Percentiles rank a stretch among this genome's conserved stretches.
Conservation (phyloP, 257 asterid species). For the Solanum sparsipilum region DNA sequence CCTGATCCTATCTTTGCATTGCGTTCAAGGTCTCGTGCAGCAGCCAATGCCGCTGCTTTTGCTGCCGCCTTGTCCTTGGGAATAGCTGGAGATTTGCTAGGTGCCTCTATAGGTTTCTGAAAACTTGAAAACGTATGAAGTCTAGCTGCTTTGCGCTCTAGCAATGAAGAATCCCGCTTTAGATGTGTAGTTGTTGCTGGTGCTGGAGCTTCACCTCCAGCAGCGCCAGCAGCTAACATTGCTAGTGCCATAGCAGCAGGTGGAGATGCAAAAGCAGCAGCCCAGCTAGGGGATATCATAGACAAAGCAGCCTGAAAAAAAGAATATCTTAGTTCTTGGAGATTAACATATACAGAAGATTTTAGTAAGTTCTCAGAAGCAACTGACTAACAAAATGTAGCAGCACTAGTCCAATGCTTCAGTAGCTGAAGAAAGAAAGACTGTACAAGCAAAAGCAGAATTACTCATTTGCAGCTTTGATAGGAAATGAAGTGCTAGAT, state of each 20-base stretch:
- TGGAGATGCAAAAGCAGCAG: slow-evolving; percentile 98
- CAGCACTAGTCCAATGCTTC: background rate
- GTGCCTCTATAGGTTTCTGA: slow-evolving; percentile 76
- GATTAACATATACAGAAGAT: background rate
- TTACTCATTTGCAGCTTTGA: background rate
- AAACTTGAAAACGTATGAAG: slow-evolving; percentile 93
- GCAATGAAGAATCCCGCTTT: slow-evolving; percentile 87
- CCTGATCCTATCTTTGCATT: slow-evolving; percentile 97
- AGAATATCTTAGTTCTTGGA: background rate
- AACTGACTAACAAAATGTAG: background rate
- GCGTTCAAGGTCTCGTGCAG: slow-evolving; percentile 98
- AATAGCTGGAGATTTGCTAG: slow-evolving; percentile 51
- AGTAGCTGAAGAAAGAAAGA: background rate
- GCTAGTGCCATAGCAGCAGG: slow-evolving; percentile 98
- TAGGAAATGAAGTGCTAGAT: background rate
- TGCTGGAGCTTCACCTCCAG: slow-evolving; percentile 74
- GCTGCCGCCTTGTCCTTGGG: slow-evolving; percentile 98
- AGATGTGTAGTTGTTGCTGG: slow-evolving; percentile 60
- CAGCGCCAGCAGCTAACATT: slow-evolving; percentile 99
- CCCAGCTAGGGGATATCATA: slow-evolving; percentile 97
- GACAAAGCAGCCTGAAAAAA: slow-evolving; percentile 81
- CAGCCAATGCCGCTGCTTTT: slow-evolving; percentile 98
- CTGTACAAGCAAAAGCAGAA: background rate
- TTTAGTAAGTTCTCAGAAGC: background rate
- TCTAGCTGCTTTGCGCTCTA: slow-evolving; percentile 69